Base-by-base conservation (phyloP, 2,329 filamentous ascomycete genomes). In the Diaporthe citri region DNA sequence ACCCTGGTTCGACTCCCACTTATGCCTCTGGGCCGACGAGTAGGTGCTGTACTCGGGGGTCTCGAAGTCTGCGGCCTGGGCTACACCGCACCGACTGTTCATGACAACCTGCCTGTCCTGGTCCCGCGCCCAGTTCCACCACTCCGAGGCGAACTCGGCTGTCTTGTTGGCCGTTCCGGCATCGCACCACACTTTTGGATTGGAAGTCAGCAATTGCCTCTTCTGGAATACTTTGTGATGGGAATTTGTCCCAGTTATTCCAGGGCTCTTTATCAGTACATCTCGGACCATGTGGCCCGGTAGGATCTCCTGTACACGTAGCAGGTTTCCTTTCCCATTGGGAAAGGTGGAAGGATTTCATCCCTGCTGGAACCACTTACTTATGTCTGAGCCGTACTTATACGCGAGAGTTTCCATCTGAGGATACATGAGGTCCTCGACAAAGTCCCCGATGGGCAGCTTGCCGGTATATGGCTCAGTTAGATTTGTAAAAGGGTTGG, bases 1-100 rank as follows among this genome's bases (percentile, higher is more conserved):
- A 51, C 90, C 90, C 56, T 85, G 85, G 80, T 88, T 92, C 55
- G 83, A 87, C 81, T 92, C 90, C 90, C 90, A 92, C 80, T 92
- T 91, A 39, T 88, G 84, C 43, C 83, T 79, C 79, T 90, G 88
- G 12, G 87, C 85, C 4, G 86, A 84, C 3, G 83, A 81, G 79
- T 88, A 90, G 10, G 84, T 84, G 39, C 84, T 82, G 79, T 91
- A 92, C 79, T 92, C 90, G 0, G 90, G 90, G 1, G 90, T 92
- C 79, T 91, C 89, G 77, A 91, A 92, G 81, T 92, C 89, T 17
- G 82, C 82, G 1, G 81, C 80, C 59, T 86, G 85, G 0, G 87
- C 83, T 0, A 90, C 80, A 4, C 90, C 90, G 79, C 90, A 92
- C 10, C 90, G 87, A 60, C 85, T 85, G 81, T 92, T 90, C 78